These are phyloP conservation scores for Erythrophleum ivorense DNA, from an alignment of 331 rosid genomes.

Conservation along the genomic window DNA sequence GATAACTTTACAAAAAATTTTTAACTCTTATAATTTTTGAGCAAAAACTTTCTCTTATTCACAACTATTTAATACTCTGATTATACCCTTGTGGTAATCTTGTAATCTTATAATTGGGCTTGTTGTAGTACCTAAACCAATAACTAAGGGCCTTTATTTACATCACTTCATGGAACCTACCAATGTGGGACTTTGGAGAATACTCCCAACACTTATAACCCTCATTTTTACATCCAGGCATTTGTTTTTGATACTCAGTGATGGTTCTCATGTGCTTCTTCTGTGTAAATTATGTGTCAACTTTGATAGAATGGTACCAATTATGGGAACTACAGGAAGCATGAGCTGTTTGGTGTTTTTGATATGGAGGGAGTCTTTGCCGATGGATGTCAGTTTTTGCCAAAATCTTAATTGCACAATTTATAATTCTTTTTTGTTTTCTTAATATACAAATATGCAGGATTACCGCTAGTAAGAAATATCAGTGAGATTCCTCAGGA, in stretches of 20 bases:
- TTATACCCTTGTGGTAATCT: too few species aligned
- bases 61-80: too few species aligned
- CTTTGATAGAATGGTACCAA: slow-evolving; percentile 9
- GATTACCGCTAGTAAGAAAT: slow-evolving; percentile 72
- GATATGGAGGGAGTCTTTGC: not conserved
- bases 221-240: slow-evolving; percentile 3
- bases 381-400: slow-evolving; percentile 1
- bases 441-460: slow-evolving; percentile 47
- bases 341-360: not conserved
- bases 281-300: not conserved
- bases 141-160: too few species aligned
- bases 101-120: too few species aligned
- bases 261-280: not conserved
- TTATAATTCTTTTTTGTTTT: slow-evolving; percentile 5
- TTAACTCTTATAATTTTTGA: too few species aligned
- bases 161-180: too few species aligned
- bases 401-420: not conserved
- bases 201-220: not conserved
- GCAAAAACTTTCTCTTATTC: too few species aligned
- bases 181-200: too few species aligned
- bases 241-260: not conserved
- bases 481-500: slow-evolving; percentile 80
- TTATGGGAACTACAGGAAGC: not conserved
- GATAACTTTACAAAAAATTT: too few species aligned
- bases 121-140: too few species aligned